These are phyloP conservation scores for Aurifilum marmelostoma DNA, from an alignment of 2,329 filamentous ascomycete species.

Conservation along the genomic window DNA sequence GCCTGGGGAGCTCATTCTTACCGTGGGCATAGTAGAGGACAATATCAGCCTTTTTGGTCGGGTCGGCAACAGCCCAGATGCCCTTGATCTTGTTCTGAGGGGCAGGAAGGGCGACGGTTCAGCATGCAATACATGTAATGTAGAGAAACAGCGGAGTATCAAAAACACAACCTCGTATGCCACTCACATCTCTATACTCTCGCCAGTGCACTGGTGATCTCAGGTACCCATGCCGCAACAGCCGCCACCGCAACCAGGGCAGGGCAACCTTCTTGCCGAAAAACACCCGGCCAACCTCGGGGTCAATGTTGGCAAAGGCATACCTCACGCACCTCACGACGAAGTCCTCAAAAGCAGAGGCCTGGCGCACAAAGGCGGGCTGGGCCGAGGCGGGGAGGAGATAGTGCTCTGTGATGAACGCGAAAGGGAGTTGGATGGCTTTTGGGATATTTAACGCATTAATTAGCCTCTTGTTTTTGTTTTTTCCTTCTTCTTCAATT, in stretches of 20 bases:
- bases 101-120: background rate
- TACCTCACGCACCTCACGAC: conserved; percentile 78
- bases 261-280: conserved; percentile 74
- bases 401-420: conserved; percentile 62
- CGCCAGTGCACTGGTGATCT: conserved; percentile 66
- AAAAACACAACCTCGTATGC: no score
- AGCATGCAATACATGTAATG: background rate
- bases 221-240: conserved; percentile 72
- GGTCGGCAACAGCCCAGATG: conserved; percentile 70
- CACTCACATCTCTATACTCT: conserved; percentile 53
- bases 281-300: conserved; percentile 72
- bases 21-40: conserved; percentile 84
- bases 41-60: conserved; percentile 66
- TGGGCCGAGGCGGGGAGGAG: conserved; percentile 47
- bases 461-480: conserved; percentile 8
- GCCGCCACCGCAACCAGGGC: conserved; percentile 75
- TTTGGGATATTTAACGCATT: background rate
- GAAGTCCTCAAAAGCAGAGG: conserved; percentile 76
- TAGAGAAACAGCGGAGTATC: no score
- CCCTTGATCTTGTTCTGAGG: conserved; percentile 57
- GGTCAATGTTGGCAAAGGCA: conserved; percentile 73
- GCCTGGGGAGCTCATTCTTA: conserved; percentile 41
- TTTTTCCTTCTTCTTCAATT: background rate
- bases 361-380: conserved; percentile 67
- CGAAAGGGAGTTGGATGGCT: conserved; percentile 63